phyloP scores from a whole-genome alignment of 331 rosid species.

The Dryas integrifolia region DNA sequence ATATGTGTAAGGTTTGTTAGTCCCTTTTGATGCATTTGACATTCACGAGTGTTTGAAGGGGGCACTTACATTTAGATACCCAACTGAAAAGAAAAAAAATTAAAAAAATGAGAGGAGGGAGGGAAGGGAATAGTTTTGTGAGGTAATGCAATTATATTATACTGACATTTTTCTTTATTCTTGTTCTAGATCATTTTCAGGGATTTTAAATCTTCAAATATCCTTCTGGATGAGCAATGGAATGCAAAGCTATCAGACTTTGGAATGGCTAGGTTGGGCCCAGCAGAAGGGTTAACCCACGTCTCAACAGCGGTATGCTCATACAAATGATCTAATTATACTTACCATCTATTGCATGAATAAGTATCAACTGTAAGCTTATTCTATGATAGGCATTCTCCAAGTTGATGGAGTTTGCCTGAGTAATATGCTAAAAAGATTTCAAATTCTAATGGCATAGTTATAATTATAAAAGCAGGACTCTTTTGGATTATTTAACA shows the following conservation, averaged over 20 bases:
- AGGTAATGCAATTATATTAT: background rate
- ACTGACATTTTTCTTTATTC: constrained; percentile 12
- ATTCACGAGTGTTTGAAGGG: background rate
- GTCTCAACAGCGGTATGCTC: constrained; percentile 92
- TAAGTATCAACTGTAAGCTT: background rate
- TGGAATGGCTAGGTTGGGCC: constrained; percentile 96
- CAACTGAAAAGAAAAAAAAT: background rate
- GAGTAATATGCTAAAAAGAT: constrained; percentile 2
- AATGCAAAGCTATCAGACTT: constrained; percentile 96
- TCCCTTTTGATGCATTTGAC: background rate
- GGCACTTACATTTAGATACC: background rate
- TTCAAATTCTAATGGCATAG: background rate
- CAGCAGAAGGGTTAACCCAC: constrained; percentile 86
- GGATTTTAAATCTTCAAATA: constrained; percentile 95
- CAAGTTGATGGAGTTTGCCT: constrained; percentile 3
- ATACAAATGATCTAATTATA: background rate
- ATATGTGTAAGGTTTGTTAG: constrained; percentile 11
- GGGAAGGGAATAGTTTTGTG: background rate
- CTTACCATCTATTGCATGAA: background rate
- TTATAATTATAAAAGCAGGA: background rate
- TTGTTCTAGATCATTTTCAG: constrained; percentile 78
- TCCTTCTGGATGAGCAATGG: constrained; percentile 92
- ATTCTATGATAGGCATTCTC: background rate
- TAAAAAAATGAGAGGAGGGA: background rate
- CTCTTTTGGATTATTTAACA: background rate